Base-by-base conservation (phyloP, 2,329 filamentous ascomycete species). In the Pseudocercospora ulei region DNA sequence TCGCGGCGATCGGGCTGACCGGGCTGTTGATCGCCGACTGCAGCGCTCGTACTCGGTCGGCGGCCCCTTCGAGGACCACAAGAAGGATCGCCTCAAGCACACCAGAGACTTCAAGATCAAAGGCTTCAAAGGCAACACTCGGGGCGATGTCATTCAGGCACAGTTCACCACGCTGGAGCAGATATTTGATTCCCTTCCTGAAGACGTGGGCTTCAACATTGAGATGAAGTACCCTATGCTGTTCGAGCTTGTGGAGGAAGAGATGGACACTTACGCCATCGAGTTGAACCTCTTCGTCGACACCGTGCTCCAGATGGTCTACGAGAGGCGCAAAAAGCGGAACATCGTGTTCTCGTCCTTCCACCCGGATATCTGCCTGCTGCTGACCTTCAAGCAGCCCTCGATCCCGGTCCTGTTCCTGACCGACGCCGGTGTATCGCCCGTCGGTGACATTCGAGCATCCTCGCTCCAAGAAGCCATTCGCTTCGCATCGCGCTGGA, bases 211-310 rank as follows among this genome's bases (percentile, higher is more conserved):
- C 8, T 98, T 98, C 72, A 96, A 98, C 63, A 93, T 98, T 52
- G 90, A 98, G 67, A 82, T 98, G 73, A 96, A 98, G 65, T 98
- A 98, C 59, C 90, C 90, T 3, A 96, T 96, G 87, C 75, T 98
- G 26, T 81, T 88, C 59, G 92, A 98, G 68, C 84, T 78, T 42
- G 85, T 95, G 61, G 83, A 92, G 60, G 82, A 95, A 50, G 85
- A 93, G 52, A 95, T 96, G 86, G 88, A 95, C 59, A 82, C 83
- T 2, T 94, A 94, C 57, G 87, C 85, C 0, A 83, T 96, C 30
- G 90, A 98, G 64, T 73, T 96, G 52, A 96, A 96, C 64, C 85
- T 81, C 1, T 98, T 96, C 61, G 88, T 92, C 57, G 90, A 98
- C 61, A 94, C 85, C 0, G 82, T 98, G 3, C 70, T 98, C 5